phyloP scores from a whole-genome alignment of 2,329 filamentous ascomycete species.

The Xylaria sp. region DNA sequence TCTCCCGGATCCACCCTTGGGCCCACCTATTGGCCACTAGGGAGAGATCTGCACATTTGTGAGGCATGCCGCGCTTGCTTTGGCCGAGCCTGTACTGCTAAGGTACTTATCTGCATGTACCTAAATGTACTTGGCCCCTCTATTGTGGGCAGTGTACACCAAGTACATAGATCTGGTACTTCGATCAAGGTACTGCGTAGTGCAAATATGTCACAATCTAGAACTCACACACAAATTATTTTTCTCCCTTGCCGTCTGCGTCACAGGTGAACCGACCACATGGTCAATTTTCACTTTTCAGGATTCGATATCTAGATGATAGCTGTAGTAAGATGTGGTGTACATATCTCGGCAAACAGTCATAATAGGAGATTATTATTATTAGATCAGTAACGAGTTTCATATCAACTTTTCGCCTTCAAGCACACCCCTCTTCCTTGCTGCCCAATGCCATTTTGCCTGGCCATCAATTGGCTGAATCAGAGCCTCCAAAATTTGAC shows the following conservation, averaged over 20 bases:
- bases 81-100: constrained; percentile 10
- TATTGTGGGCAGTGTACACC: neutral
- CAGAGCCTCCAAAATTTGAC: constrained; percentile 27
- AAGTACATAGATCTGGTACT: constrained; percentile 1
- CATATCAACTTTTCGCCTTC: constrained; percentile 25
- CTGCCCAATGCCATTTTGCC: constrained; percentile 36
- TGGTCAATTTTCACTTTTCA: neutral
- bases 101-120: neutral
- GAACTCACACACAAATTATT: neutral
- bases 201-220: neutral
- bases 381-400: constrained; percentile 1
- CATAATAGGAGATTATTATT: neutral
- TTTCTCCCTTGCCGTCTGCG: neutral
- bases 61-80: constrained; percentile 35
- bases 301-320: neutral
- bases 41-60: constrained; percentile 9
- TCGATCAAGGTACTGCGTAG: neutral
- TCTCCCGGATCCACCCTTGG: neutral
- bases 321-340: neutral
- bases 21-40: constrained; percentile 21
- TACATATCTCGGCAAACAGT: constrained; percentile 1
- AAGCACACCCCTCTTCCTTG: constrained; percentile 34
- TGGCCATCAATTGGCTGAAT: constrained; percentile 22
- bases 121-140: neutral
- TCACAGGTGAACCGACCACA: neutral